Evolutionary conservation across 768 basidiomycete species (phyloP).

Genomic region (Mycena metata): DNA sequence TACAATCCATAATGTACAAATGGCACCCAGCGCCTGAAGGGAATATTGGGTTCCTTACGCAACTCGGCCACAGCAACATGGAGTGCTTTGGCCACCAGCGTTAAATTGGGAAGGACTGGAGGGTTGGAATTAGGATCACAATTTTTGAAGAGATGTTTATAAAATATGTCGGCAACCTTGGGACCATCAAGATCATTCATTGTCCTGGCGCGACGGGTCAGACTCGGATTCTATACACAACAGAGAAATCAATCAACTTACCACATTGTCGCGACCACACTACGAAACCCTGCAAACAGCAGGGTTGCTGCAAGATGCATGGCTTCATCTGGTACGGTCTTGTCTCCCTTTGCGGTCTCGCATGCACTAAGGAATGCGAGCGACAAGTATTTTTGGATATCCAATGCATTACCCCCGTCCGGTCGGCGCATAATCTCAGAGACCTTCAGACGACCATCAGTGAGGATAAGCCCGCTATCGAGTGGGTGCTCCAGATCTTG

Average conservation of each 20-base stretch:
- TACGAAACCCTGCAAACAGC: neutral
- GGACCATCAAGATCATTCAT: slow-evolving; percentile 4
- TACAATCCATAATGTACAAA: too few relatives aligned
- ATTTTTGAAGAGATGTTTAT: neutral
- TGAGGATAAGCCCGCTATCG: neutral
- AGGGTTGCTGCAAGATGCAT: slow-evolving; percentile 3
- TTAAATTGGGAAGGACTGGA: neutral
- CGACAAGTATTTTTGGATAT: neutral
- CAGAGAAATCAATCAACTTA: neutral
- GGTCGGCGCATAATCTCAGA: neutral
- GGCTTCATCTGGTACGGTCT: neutral
- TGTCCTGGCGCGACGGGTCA: neutral
- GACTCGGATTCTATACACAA: neutral
- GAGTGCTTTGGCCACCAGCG: neutral
- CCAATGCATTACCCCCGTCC: neutral
- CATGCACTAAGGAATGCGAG: slow-evolving; percentile 4
- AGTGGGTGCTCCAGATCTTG: neutral
- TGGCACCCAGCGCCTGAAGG: slow-evolving; percentile 2
- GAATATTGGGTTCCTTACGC: neutral
- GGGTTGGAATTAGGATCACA: slow-evolving; percentile 4
- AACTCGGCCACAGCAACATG: neutral
- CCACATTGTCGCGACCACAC: neutral
- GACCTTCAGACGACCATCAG: slow-evolving; percentile 4
- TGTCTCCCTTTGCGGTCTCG: neutral
- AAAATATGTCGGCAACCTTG: neutral